These are phyloP conservation scores for Pythium biforme DNA, from an alignment of 352 stramenopile species.

Conservation along the genomic window DNA sequence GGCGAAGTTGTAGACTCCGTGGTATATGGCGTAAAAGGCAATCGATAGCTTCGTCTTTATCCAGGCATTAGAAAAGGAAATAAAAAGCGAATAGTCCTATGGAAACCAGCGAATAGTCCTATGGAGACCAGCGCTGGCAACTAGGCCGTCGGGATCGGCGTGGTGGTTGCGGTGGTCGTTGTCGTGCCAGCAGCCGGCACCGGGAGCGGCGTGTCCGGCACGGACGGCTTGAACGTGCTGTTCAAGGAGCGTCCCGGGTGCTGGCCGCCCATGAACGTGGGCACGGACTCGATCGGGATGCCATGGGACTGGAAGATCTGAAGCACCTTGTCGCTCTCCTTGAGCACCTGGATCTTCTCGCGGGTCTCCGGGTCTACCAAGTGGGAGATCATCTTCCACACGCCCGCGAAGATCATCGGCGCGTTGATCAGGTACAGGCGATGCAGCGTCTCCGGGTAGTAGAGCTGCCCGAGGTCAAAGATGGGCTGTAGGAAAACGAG, in stretches of 20 bases:
- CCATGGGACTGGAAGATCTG: slow-evolving; percentile 57
- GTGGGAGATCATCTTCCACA: slow-evolving; percentile 73
- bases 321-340: slow-evolving; percentile 58
- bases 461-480: slow-evolving; percentile 73
- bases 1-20: slow-evolving; percentile 39
- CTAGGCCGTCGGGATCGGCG: no score
- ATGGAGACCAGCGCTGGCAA: no score
- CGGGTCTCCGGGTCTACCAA: slow-evolving; percentile 75
- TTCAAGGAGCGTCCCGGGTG: slow-evolving; percentile 60
- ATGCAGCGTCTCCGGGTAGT: slow-evolving; percentile 82
- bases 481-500: slow-evolving; percentile 46
- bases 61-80: background rate
- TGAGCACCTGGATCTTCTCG: slow-evolving; percentile 85
- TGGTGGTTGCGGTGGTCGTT: background rate
- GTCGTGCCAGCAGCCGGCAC: slow-evolving; percentile 15
- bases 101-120: background rate
- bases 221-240: slow-evolving; percentile 63
- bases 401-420: slow-evolving; percentile 79
- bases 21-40: background rate
- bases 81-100: slow-evolving; percentile 4
- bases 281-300: slow-evolving; percentile 57
- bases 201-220: slow-evolving; percentile 54
- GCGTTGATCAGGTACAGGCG: slow-evolving; percentile 80
- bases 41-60: no score
- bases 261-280: slow-evolving; percentile 54